Conservation (phyloP, 2,329 filamentous ascomycete genomes). For the Colletotrichum euphorbiae region DNA sequence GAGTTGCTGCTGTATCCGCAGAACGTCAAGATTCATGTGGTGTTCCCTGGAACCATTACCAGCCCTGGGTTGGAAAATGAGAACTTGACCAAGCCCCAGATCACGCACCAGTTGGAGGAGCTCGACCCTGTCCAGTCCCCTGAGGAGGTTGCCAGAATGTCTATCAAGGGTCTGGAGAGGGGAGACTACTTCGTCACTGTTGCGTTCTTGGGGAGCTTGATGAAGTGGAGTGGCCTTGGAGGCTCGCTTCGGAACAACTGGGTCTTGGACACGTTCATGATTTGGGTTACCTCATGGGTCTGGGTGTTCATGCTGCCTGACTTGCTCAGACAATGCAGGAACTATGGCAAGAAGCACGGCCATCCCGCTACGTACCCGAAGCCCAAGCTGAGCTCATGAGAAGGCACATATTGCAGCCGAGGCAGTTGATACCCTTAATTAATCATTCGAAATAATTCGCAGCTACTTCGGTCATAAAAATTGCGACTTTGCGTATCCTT, state of each 20-base stretch:
- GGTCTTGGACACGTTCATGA: slow-evolving; percentile 66
- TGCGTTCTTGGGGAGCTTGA: slow-evolving; percentile 75
- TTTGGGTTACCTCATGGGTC: slow-evolving; percentile 64
- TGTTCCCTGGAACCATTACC: slow-evolving; percentile 87
- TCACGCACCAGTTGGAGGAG: slow-evolving; percentile 84
- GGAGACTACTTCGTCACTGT: slow-evolving; percentile 86
- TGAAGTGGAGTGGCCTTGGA: slow-evolving; percentile 73
- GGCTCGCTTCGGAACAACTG: slow-evolving; percentile 69
- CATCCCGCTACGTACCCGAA: slow-evolving; percentile 64
- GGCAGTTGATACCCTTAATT: slow-evolving; percentile 20
- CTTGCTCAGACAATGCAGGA: slow-evolving; percentile 68
- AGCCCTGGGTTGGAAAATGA: slow-evolving; percentile 81
- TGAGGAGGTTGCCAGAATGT: slow-evolving; percentile 77
- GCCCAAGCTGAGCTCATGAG: slow-evolving; percentile 26
- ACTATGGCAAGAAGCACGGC: slow-evolving; percentile 68
- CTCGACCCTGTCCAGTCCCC: slow-evolving; percentile 84
- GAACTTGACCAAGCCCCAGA: slow-evolving; percentile 80
- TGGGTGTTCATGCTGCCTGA: slow-evolving; percentile 70
- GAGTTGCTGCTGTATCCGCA: slow-evolving; percentile 90
- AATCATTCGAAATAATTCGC: neutral
- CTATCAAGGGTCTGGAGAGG: slow-evolving; percentile 80
- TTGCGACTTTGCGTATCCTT: too few species aligned
- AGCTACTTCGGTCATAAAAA: too few species aligned
- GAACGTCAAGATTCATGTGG: slow-evolving; percentile 81
- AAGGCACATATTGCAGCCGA: neutral